A percentile compares a stretch with the other conserved stretches of the same genome.
Conservation (phyloP, 345 rosid genomes). For the Theobroma cacao region DNA sequence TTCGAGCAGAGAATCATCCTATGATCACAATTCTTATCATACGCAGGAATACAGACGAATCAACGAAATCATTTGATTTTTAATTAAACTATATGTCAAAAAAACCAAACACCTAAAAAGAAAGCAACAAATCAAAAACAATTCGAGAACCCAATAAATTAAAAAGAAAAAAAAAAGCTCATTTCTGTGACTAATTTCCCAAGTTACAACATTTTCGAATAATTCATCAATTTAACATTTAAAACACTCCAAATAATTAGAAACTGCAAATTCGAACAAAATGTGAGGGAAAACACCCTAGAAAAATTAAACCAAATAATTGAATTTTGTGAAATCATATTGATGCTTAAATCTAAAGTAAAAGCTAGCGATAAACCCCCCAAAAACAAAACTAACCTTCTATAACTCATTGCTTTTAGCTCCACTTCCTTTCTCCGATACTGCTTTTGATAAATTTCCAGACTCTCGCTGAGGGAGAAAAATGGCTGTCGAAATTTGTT, state of each 20-base stretch:
- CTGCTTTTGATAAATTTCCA: not conserved
- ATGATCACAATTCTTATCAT: not conserved
- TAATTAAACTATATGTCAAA: not conserved
- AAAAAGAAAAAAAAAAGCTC: not conserved
- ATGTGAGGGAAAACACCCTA: not conserved
- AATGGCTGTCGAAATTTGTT: not conserved
- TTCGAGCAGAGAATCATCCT: not conserved
- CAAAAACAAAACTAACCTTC: conserved; percentile 3
- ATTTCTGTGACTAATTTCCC: not conserved
- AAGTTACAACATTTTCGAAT: not conserved
- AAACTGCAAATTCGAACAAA: not conserved
- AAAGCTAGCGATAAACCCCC: not conserved
- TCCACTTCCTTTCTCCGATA: not conserved
- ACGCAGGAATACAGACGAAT: not conserved
- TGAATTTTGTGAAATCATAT: not conserved
- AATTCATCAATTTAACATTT: not conserved
- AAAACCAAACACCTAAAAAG: not conserved
- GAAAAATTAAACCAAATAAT: not conserved
- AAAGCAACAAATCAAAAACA: not conserved
- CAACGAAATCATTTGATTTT: not conserved
- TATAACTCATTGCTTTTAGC: conserved; percentile 1
- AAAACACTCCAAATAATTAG: not conserved
- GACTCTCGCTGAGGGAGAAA: not conserved
- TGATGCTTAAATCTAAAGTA: not conserved
- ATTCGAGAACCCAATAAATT: not conserved